Evolutionary conservation across 257 asterid genomes (phyloP).

Genomic region (Rauvolfia tetraphylla): DNA sequence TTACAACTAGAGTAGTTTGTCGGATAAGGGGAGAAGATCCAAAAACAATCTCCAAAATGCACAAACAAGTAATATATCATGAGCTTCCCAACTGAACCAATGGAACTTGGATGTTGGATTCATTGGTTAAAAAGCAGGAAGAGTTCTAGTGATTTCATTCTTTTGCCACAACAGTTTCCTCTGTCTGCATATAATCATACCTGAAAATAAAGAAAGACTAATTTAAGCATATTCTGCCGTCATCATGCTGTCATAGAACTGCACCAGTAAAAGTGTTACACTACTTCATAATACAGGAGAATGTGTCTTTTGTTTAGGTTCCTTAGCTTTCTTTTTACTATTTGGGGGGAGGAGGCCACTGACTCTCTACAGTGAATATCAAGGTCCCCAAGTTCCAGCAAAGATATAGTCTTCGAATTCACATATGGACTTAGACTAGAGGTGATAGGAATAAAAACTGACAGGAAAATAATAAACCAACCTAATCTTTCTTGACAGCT

Average conservation of each 20-base stretch:
- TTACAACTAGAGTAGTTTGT: background rate
- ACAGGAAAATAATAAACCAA: constrained; percentile 20
- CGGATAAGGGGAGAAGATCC: background rate
- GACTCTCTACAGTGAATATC: no score
- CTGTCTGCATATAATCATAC: constrained; percentile 59
- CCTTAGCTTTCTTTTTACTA: background rate
- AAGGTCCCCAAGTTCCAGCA: background rate
- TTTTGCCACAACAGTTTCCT: constrained; percentile 59
- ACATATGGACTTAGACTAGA: background rate
- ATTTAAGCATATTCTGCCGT: background rate
- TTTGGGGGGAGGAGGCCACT: background rate
- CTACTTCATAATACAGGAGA: background rate
- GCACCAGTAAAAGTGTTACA: background rate
- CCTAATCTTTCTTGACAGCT: constrained; percentile 72
- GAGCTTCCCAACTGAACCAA: constrained; percentile 9
- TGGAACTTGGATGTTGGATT: constrained; percentile 13
- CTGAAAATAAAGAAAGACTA: constrained; percentile 34
- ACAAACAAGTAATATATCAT: constrained; percentile 9
- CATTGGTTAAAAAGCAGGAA: background rate
- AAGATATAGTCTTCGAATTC: background rate
- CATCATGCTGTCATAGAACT: background rate
- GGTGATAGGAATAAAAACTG: background rate
- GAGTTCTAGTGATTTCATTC: constrained; percentile 37
- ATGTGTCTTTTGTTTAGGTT: background rate
- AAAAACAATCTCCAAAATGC: constrained; percentile 8